phyloP scores from a whole-genome alignment of 352 stramenopile species.

The Phytophthora podocarpi region DNA sequence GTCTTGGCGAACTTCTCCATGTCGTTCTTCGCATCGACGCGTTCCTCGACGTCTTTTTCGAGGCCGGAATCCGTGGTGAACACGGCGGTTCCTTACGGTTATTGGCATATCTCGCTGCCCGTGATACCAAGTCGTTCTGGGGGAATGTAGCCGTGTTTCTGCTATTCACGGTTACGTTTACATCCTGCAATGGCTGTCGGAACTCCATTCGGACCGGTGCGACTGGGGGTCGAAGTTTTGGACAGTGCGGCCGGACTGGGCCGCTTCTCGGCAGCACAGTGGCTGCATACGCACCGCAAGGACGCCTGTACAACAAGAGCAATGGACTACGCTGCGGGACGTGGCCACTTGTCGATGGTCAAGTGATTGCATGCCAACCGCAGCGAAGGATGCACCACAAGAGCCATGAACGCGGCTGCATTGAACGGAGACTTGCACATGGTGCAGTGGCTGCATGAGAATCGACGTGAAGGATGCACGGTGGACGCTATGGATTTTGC shows the following conservation, averaged over 20 bases:
- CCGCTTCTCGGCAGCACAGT: no score
- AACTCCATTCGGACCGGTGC: slow-evolving; percentile 6
- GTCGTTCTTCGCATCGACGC: background rate
- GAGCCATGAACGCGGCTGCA: slow-evolving; percentile 3
- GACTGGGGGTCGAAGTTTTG: slow-evolving; percentile 6
- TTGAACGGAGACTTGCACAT: background rate
- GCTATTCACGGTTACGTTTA: slow-evolving; percentile 16
- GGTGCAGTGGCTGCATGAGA: slow-evolving; percentile 16
- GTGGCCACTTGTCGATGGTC: background rate
- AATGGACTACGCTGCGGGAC: slow-evolving; percentile 2
- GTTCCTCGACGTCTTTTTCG: slow-evolving; percentile 1
- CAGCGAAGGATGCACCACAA: slow-evolving; percentile 2
- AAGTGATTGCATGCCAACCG: slow-evolving; percentile 4
- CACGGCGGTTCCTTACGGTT: slow-evolving; percentile 6
- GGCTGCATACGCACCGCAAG: no score
- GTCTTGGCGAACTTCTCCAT: background rate
- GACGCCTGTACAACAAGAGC: no score
- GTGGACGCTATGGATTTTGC: slow-evolving; percentile 4
- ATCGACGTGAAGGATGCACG: slow-evolving; percentile 3
- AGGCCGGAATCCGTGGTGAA: background rate
- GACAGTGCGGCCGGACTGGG: no score
- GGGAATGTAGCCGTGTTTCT: slow-evolving; percentile 1
- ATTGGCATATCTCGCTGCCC: no score
- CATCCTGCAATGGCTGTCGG: slow-evolving; percentile 16
- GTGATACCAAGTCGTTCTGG: slow-evolving; percentile 6